phyloP scores from a whole-genome alignment of 441 rosid genomes.

The Macaranga tanarius region DNA sequence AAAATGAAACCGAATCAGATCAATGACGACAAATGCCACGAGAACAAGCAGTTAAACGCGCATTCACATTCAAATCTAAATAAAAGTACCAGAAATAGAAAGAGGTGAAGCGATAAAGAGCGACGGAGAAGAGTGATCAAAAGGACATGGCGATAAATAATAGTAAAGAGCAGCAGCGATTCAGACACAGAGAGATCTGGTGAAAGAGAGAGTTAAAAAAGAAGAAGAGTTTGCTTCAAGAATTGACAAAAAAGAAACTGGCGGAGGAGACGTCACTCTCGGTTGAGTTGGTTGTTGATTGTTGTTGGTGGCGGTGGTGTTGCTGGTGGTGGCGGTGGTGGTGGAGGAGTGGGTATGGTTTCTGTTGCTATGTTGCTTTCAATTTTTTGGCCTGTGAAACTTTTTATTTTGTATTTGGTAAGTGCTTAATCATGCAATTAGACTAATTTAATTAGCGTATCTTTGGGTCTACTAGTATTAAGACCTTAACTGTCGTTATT shows the following conservation, averaged over 20 bases:
- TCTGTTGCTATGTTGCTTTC: slow-evolving; percentile 40
- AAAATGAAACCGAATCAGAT: neutral
- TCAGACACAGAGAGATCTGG: slow-evolving; percentile 20
- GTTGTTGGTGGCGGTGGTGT: neutral
- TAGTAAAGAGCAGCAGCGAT: slow-evolving; percentile 1
- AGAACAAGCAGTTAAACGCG: neutral
- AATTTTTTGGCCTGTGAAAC: no score
- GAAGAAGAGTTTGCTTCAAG: slow-evolving; percentile 70
- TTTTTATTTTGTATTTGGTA: neutral
- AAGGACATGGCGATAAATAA: slow-evolving; percentile 31
- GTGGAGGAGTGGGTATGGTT: no score
- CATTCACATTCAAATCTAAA: neutral
- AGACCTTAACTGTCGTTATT: no score
- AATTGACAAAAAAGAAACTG: slow-evolving; percentile 38
- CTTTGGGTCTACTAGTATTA: neutral
- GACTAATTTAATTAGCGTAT: neutral
- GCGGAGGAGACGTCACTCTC: slow-evolving; percentile 69
- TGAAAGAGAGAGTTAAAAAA: slow-evolving; percentile 29
- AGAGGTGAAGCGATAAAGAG: slow-evolving; percentile 6
- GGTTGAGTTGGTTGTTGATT: slow-evolving; percentile 1
- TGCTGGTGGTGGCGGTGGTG: neutral
- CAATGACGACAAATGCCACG: slow-evolving; percentile 15
- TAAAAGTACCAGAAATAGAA: slow-evolving; percentile 25
- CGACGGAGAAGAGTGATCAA: slow-evolving; percentile 21
- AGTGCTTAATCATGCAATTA: no score